Evolutionary conservation across 164 flowering plant genomes (phyloP).

Genomic region (Magnolia officinalis): DNA sequence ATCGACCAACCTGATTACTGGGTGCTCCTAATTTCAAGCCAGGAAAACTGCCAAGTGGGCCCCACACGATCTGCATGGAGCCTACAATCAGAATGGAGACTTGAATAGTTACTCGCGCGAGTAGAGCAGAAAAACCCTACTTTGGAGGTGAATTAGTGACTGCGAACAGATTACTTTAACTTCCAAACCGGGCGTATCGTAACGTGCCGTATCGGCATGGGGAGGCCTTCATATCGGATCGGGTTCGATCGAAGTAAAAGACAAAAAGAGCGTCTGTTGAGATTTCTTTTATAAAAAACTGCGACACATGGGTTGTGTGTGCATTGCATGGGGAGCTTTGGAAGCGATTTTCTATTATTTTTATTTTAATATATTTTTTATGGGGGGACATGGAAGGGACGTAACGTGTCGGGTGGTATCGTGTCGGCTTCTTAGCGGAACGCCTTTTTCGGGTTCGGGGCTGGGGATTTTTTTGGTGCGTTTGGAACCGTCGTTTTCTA

Average conservation of each 20-base stretch:
- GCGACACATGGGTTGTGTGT: background rate
- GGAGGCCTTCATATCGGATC: background rate
- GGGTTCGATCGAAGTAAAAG: background rate
- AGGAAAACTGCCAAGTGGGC: no score
- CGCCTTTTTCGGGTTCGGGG: background rate
- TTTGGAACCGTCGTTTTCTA: background rate
- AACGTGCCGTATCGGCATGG: background rate
- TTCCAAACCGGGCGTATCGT: background rate
- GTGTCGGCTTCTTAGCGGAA: background rate
- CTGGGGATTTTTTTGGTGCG: background rate
- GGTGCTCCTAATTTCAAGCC: no score
- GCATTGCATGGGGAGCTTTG: background rate
- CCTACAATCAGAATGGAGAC: no score
- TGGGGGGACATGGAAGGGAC: background rate
- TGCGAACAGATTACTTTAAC: background rate
- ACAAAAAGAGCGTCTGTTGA: background rate
- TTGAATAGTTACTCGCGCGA: background rate
- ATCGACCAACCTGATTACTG: no score
- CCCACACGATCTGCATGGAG: no score
- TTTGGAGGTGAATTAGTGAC: background rate
- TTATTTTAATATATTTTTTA: no score
- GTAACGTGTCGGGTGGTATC: background rate
- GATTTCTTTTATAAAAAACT: no score
- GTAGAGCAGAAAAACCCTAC: background rate
- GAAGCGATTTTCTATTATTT: background rate